These are phyloP conservation scores for Suillus discolor DNA, from an alignment of 768 basidiomycete species.

Conservation along the genomic window DNA sequence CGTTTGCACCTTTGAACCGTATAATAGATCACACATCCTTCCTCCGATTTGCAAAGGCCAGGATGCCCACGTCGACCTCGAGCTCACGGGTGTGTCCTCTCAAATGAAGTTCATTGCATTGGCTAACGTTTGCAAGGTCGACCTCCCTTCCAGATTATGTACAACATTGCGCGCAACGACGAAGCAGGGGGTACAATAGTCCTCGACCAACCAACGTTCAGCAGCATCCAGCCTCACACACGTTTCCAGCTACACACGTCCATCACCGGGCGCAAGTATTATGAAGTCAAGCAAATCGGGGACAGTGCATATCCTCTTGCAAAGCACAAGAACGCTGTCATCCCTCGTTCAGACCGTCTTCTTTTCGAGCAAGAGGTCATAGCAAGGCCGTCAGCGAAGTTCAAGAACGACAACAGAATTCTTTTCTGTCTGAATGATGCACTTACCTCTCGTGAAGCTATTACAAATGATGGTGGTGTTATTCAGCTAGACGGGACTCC, in stretches of 20 bases:
- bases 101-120: neutral
- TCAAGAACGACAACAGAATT: conserved; percentile 65
- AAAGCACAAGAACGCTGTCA: conserved; percentile 60
- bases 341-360: conserved; percentile 69
- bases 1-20: conserved; percentile 54
- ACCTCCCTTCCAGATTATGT: conserved; percentile 93
- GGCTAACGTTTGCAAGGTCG: conserved; percentile 51
- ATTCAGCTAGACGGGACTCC: conserved; percentile 80
- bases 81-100: conserved; percentile 60
- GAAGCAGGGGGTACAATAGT: conserved; percentile 71
- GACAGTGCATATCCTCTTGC: conserved; percentile 83
- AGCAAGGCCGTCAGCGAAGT: conserved; percentile 77
- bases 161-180: conserved; percentile 74
- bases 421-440: conserved; percentile 77
- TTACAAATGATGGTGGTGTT: conserved; percentile 54
- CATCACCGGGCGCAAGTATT: conserved; percentile 78
- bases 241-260: conserved; percentile 83
- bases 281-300: conserved; percentile 88
- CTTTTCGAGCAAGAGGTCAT: conserved; percentile 87
- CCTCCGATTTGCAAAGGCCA: conserved; percentile 82
- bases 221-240: conserved; percentile 79
- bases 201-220: conserved; percentile 78
- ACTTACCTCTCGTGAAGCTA: conserved; percentile 55
- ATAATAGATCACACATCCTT: conserved; percentile 76
- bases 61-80: conserved; percentile 81